These are phyloP conservation scores for Gastrodia elata DNA, from an alignment of 106 monocot species.

Conservation along the genomic window DNA sequence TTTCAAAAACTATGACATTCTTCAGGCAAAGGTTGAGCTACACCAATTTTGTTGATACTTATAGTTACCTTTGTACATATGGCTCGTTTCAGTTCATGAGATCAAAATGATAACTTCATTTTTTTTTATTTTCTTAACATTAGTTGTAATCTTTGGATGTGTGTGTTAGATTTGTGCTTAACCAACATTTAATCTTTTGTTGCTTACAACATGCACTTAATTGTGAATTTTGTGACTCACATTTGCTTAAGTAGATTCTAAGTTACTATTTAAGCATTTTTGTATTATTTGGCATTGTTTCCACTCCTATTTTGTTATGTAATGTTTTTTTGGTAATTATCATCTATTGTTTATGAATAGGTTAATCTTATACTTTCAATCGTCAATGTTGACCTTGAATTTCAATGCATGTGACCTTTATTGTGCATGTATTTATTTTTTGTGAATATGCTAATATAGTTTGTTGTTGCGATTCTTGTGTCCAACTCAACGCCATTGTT, in stretches of 20 bases:
- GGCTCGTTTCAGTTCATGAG: not conserved
- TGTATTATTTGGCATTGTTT: not conserved
- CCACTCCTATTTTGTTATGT: not conserved
- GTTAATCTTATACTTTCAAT: too few species aligned
- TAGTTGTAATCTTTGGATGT: not conserved
- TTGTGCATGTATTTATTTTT: not conserved
- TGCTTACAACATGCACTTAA: not conserved
- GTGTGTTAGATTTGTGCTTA: not conserved
- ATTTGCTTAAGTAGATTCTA: not conserved
- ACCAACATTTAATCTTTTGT: too few species aligned
- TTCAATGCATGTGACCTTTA: not conserved
- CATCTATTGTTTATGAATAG: not conserved
- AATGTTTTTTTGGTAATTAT: not conserved
- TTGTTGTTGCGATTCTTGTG: not conserved
- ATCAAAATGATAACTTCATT: not conserved
- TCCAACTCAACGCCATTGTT: not conserved
- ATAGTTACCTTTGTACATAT: not conserved
- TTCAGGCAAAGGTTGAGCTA: constrained; percentile 49
- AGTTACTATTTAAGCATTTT: not conserved
- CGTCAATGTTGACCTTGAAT: not conserved
- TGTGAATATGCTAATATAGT: not conserved
- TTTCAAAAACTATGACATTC: constrained; percentile 63
- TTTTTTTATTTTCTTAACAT: not conserved
- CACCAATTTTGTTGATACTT: not conserved
- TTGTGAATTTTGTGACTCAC: not conserved